Evolutionary conservation across 1,284 basidiomycete species (phyloP).

Genomic region (Cutaneotrichosporon dermatis): DNA sequence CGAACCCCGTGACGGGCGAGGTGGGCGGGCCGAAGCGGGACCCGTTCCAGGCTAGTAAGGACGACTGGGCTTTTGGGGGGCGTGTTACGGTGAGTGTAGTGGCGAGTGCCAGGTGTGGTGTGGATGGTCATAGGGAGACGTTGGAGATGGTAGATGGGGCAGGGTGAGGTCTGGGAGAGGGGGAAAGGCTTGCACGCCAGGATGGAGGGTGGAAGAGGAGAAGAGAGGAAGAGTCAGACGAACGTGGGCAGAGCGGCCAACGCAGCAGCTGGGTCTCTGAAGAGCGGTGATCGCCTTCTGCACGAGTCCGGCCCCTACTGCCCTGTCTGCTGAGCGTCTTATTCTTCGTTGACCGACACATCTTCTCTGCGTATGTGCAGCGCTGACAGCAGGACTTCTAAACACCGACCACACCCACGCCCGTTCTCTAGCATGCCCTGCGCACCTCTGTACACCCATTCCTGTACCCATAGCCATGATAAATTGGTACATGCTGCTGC

Average conservation of each 20-base stretch:
- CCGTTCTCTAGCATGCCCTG: not conserved
- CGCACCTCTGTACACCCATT: not conserved
- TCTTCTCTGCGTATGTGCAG: not conserved
- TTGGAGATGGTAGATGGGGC: too few species aligned
- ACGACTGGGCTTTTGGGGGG: conserved; percentile 49
- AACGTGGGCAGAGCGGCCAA: too few species aligned
- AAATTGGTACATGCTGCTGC: conserved; percentile 22
- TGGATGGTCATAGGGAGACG: not conserved
- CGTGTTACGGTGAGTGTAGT: conserved; percentile 46
- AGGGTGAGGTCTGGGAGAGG: too few species aligned
- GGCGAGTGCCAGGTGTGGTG: conserved; percentile 28
- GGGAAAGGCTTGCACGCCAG: too few species aligned
- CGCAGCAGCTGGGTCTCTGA: too few species aligned
- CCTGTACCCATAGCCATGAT: conserved; percentile 5
- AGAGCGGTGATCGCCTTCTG: too few species aligned
- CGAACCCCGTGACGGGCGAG: conserved; percentile 56
- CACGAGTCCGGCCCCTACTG: too few species aligned
- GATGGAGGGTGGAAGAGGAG: too few species aligned
- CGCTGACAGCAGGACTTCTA: conserved; percentile 6
- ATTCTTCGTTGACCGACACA: too few species aligned
- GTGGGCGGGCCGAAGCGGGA: conserved; percentile 57
- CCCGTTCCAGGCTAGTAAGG: conserved; percentile 49
- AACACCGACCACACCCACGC: not conserved
- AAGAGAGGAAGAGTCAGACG: too few species aligned
- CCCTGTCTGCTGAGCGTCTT: too few species aligned